These are phyloP conservation scores for Apiotrichum gracile DNA, from an alignment of 1,284 basidiomycete genomes.

Conservation along the genomic window DNA sequence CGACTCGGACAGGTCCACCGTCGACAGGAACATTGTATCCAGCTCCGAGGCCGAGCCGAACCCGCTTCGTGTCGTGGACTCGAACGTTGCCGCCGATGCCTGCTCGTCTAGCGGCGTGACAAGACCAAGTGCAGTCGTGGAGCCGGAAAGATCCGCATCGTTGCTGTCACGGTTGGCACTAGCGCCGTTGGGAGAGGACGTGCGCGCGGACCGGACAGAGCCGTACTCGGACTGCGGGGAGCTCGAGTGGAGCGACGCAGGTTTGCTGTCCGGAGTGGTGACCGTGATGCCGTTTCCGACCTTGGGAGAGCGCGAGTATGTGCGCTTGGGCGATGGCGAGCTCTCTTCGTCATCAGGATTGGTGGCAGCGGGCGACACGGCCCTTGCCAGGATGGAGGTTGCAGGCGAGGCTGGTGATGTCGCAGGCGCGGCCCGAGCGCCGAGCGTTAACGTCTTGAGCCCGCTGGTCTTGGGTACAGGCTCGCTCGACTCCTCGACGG, in stretches of 20 bases:
- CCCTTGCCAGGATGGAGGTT: background rate
- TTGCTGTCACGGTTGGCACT: background rate
- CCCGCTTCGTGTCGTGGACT: background rate
- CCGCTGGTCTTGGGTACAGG: background rate
- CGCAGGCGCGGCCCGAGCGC: background rate
- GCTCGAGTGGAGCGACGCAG: background rate
- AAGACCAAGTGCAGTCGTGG: background rate
- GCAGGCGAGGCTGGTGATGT: background rate
- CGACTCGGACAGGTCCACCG: background rate
- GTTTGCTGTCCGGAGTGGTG: background rate
- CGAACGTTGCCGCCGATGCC: background rate
- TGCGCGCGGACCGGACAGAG: too few relatives aligned
- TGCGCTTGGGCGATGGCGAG: background rate
- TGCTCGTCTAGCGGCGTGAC: background rate
- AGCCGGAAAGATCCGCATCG: background rate
- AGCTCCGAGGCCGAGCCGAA: background rate
- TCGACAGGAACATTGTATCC: background rate
- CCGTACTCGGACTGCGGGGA: background rate
- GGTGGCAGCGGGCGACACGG: too few relatives aligned
- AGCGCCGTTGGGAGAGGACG: too few relatives aligned
- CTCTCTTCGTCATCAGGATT: background rate
- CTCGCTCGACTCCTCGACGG: background rate
- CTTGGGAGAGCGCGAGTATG: background rate
- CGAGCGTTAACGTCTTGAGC: background rate
- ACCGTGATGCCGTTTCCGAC: background rate